A percentile compares a stretch with the other conserved stretches of the same genome.
These are phyloP conservation scores for Solanum chiquidenum DNA, from an alignment of 257 asterid species.

Conservation along the genomic window DNA sequence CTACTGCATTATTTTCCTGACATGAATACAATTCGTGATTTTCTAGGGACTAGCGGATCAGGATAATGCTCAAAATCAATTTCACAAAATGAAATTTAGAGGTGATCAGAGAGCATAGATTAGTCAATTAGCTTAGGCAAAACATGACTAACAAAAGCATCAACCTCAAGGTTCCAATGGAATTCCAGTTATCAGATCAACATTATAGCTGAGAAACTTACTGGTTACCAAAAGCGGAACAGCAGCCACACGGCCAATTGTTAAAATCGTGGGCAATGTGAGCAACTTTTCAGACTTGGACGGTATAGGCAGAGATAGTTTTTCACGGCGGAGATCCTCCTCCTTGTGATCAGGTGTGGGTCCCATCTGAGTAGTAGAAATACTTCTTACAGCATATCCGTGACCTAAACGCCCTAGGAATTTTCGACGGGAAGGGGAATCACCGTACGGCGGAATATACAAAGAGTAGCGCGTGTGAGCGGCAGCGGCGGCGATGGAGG, in stretches of 20 bases:
- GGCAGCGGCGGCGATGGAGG: neutral
- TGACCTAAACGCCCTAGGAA: constrained; percentile 11
- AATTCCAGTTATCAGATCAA: neutral
- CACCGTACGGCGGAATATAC: constrained; percentile 21
- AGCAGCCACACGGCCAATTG: constrained; percentile 88
- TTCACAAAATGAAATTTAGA: neutral
- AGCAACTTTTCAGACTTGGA: constrained; percentile 47
- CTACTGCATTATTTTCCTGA: neutral
- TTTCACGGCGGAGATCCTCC: constrained; percentile 20
- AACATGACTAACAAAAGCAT: neutral
- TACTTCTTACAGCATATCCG: neutral
- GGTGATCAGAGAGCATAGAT: neutral
- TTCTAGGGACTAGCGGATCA: neutral
- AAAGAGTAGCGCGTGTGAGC: constrained; percentile 21
- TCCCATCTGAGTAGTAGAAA: constrained; percentile 41
- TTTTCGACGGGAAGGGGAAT: neutral
- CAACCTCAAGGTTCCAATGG: neutral
- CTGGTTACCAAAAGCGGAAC: constrained; percentile 73
- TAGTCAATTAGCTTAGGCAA: neutral
- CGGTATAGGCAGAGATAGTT: neutral
- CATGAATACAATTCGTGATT: neutral
- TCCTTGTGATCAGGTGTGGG: constrained; percentile 32
- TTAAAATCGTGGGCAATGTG: constrained; percentile 89
- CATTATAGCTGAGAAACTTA: constrained; percentile 20
- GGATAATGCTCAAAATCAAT: neutral